Evolutionary conservation across 1,284 basidiomycete species (phyloP).

Genomic region (Exobasidium rhododendri): DNA sequence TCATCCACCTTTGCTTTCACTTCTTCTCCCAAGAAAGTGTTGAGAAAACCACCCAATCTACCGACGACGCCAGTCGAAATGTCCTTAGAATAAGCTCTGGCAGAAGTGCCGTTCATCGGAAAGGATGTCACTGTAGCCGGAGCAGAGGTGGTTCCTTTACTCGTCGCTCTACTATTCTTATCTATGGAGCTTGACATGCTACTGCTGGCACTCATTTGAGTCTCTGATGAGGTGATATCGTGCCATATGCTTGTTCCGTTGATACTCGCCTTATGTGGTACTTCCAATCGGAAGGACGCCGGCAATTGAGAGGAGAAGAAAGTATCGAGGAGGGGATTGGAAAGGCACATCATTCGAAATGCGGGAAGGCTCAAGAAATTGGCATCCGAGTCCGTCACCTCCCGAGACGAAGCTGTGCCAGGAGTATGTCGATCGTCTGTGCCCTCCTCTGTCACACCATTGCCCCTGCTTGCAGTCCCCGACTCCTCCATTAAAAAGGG

Average conservation of each 20-base stretch:
- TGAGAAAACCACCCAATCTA: slow-evolving; percentile 47
- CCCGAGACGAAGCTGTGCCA: too few species aligned
- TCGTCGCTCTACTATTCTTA: not conserved
- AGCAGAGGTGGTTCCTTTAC: not conserved
- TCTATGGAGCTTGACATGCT: not conserved
- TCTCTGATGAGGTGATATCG: not conserved
- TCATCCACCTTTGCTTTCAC: slow-evolving; percentile 51
- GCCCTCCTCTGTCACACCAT: too few species aligned
- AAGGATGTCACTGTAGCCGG: not conserved
- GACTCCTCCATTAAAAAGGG: too few species aligned
- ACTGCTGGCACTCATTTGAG: not conserved
- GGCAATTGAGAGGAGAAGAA: slow-evolving; percentile 49
- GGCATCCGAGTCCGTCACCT: slow-evolving; percentile 24
- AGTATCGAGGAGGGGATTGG: slow-evolving; percentile 44
- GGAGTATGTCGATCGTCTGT: too few species aligned
- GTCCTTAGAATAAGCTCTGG: slow-evolving; percentile 36
- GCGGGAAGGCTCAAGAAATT: slow-evolving; percentile 48
- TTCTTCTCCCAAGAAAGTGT: slow-evolving; percentile 47
- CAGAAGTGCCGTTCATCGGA: not conserved
- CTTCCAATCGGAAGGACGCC: slow-evolving; percentile 42
- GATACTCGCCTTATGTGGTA: slow-evolving; percentile 11
- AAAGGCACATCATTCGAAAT: slow-evolving; percentile 49
- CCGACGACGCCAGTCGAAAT: slow-evolving; percentile 47
- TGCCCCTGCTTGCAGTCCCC: too few species aligned
- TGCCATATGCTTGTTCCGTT: slow-evolving; percentile 2